Base-by-base conservation (phyloP, 176 grass and related monocot species). In the Phragmites australis region DNA sequence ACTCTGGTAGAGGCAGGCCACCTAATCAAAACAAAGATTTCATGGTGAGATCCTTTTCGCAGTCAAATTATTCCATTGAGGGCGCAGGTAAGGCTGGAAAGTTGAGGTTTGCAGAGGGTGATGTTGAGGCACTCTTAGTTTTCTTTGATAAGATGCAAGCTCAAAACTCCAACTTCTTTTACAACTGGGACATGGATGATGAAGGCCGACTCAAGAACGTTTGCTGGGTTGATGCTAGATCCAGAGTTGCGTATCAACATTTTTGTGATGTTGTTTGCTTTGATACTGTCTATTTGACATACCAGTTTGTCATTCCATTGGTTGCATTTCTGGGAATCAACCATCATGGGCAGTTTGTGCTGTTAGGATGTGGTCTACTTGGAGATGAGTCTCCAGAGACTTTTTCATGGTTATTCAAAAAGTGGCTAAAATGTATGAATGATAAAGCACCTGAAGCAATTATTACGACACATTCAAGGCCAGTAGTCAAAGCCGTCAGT, bases 81-180 rank as follows among this genome's bases (percentile, higher is more conserved):
- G 84, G 65, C 27, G 87, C 64, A 67, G 76, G 76, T 37, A 87
- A 80, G 53, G 56, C 47, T 70, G 89, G 89, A 18, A 95, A 95
- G 67, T 78, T 89, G 80, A 86, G 87, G 21, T 88, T 95, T 75
- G 88, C 80, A 46, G 93, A 97, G 81, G 90, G 85, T 60, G 93
- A 97, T 75, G 88, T 93, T 42, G 85, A 93, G 46, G 85, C 88
- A 13, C 87, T 97, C 42, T 46, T 97, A 74, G 84, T 82, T 46
- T 97, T 90, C 83, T 97, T 97, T 43, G 90, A 93, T 70, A 93
- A 88, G 83, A 93, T 92, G 88, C 84, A 93, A 77, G 90, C 87
- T 71, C 82, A 93, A 78, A 86, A 97, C 75, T 82, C 90, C 27
- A 86, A 83, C 81, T 97, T 97, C 63, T 92, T 88, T 84, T 88